A percentile compares a stretch with the other conserved stretches of the same genome.
These are phyloP conservation scores for Nakazawaea ishiwadae DNA, from an alignment of 805 yeast species.

Conservation along the genomic window DNA sequence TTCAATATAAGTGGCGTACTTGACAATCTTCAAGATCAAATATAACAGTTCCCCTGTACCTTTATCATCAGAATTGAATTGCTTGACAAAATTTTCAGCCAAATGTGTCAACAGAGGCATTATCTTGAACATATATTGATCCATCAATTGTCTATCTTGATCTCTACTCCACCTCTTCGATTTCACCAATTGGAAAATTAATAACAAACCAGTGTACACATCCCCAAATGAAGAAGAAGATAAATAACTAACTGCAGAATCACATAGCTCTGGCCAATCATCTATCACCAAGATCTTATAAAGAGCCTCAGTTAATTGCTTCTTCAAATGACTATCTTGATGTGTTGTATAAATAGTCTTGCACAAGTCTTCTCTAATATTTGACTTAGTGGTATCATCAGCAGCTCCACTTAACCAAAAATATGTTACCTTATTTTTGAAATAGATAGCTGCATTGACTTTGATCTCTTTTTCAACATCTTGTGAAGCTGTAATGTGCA, in stretches of 20 bases:
- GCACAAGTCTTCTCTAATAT: conserved; percentile 51
- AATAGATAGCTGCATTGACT: conserved; percentile 74
- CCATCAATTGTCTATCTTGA: conserved; percentile 45
- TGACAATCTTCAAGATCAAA: conserved; percentile 68
- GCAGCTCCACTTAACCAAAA: conserved; percentile 46
- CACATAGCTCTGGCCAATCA: conserved; percentile 51
- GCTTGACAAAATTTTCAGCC: conserved; percentile 35
- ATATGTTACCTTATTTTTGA: conserved; percentile 67
- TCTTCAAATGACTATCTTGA: conserved; percentile 37
- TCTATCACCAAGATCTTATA: conserved; percentile 48
- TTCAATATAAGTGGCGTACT: conserved; percentile 69
- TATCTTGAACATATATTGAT: conserved; percentile 46
- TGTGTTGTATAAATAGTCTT: conserved; percentile 48
- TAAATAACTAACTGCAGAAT: conserved; percentile 40
- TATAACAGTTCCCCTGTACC: conserved; percentile 61
- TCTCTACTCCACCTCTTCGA: conserved; percentile 67
- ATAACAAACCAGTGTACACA: conserved; percentile 61
- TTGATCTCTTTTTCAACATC: conserved; percentile 44
- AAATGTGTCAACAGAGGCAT: conserved; percentile 63
- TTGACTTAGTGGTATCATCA: conserved; percentile 15
- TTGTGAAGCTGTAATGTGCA: conserved; percentile 36
- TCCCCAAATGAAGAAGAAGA: conserved; percentile 35
- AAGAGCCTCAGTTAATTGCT: conserved; percentile 55
- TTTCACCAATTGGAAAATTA: conserved; percentile 66
- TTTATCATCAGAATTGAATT: conserved; percentile 15